Conservation (phyloP, 2,329 filamentous ascomycete species). For the Xylariaceae sp. region DNA sequence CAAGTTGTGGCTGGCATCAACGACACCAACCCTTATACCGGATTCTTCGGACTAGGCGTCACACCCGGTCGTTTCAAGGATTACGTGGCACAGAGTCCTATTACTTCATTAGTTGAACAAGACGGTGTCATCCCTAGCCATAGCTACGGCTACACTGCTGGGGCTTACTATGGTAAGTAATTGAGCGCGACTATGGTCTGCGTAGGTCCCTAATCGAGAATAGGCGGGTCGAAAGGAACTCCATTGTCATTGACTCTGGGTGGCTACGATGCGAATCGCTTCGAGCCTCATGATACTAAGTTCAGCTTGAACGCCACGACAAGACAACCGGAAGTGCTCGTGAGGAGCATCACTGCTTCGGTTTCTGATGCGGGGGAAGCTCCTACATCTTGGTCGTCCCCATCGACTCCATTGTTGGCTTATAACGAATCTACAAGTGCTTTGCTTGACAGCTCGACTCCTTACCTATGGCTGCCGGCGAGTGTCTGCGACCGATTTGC, state of each 20-base stretch:
- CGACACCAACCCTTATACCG: slow-evolving; percentile 57
- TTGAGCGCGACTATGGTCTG: not conserved
- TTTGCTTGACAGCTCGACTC: slow-evolving; percentile 65
- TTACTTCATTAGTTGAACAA: slow-evolving; percentile 61
- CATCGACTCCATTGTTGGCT: slow-evolving; percentile 42
- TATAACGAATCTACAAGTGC: slow-evolving; percentile 54
- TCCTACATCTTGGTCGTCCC: slow-evolving; percentile 45
- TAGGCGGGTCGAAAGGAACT: slow-evolving; percentile 43
- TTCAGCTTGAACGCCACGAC: slow-evolving; percentile 61
- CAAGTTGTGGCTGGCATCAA: slow-evolving; percentile 57
- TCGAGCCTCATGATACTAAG: slow-evolving; percentile 60
- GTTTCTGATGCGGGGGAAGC: slow-evolving; percentile 37
- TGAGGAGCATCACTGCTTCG: slow-evolving; percentile 58
- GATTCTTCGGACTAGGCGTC: slow-evolving; percentile 60
- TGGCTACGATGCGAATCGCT: slow-evolving; percentile 67
- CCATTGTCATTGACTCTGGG: slow-evolving; percentile 67
- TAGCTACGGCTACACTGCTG: slow-evolving; percentile 76
- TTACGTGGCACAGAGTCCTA: slow-evolving; percentile 52
- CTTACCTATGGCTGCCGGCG: slow-evolving; percentile 65
- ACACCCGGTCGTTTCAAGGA: slow-evolving; percentile 55
- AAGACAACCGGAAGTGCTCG: slow-evolving; percentile 60
- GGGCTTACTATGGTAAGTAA: slow-evolving; percentile 69
- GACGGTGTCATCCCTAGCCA: slow-evolving; percentile 68
- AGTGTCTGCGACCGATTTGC: slow-evolving; percentile 67
- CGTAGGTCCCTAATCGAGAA: slow-evolving; percentile 25